Evolutionary conservation across 257 asterid genomes (phyloP).

Genomic region (Petrea volubilis): DNA sequence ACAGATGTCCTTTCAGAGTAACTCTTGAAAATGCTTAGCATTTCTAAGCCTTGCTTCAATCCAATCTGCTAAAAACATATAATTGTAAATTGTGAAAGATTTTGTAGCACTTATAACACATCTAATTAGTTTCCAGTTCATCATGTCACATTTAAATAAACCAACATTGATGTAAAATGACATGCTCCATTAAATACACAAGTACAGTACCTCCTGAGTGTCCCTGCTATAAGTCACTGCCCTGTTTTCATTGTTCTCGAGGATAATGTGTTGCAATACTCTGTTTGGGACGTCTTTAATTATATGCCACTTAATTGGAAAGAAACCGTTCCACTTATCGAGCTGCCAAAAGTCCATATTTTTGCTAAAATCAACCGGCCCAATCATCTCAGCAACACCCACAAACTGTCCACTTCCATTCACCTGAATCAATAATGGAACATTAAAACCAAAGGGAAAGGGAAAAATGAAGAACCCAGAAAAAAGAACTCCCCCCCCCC

Average conservation of each 20-base stretch:
- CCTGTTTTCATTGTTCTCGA: constrained; percentile 72
- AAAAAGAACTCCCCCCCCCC: no score
- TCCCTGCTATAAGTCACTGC: constrained; percentile 78
- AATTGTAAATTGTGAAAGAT: neutral
- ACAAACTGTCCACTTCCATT: constrained; percentile 86
- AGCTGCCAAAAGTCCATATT: constrained; percentile 90
- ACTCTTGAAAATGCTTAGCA: constrained; percentile 71
- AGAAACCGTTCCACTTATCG: constrained; percentile 86
- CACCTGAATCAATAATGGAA: constrained; percentile 42
- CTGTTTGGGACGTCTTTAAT: constrained; percentile 74
- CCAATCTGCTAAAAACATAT: constrained; percentile 51
- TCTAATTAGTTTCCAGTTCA: neutral
- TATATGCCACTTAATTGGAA: constrained; percentile 90
- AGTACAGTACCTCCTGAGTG: constrained; percentile 71
- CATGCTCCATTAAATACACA: neutral
- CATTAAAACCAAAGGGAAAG: neutral
- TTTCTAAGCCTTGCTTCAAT: constrained; percentile 71
- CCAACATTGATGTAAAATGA: no score
- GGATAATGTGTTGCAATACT: constrained; percentile 58
- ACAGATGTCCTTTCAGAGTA: constrained; percentile 56
- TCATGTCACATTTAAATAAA: neutral
- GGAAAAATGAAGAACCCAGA: no score
- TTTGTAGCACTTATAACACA: neutral
- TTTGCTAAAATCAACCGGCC: constrained; percentile 73
- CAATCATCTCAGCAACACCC: constrained; percentile 92